These are phyloP conservation scores for Ploettnerulaceae sp. DNA, from an alignment of 2,329 filamentous ascomycete genomes.

Conservation along the genomic window DNA sequence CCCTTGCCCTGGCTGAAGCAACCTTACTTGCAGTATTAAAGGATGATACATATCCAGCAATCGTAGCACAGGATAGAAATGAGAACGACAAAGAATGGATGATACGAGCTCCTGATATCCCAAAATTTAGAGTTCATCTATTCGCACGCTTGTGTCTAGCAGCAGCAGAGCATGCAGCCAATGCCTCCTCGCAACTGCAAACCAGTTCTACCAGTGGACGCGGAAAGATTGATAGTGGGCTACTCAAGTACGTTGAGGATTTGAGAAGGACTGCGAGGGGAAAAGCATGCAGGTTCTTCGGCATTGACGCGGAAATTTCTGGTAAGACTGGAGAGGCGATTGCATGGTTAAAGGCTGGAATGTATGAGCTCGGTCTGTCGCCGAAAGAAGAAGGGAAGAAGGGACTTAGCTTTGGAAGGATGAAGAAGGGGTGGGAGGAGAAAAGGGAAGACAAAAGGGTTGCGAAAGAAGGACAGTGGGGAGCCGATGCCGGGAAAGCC, in stretches of 20 bases:
- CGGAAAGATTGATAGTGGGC: slow-evolving; percentile 55
- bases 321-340: slow-evolving; percentile 80
- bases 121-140: slow-evolving; percentile 81
- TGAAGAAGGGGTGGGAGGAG: slow-evolving; percentile 73
- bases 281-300: slow-evolving; percentile 85
- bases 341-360: slow-evolving; percentile 77
- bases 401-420: slow-evolving; percentile 49
- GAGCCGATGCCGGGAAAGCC: slow-evolving; percentile 73
- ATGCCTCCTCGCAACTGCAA: slow-evolving; percentile 53
- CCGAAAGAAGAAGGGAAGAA: slow-evolving; percentile 46
- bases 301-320: slow-evolving; percentile 78
- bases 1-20: slow-evolving; percentile 76
- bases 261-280: slow-evolving; percentile 70
- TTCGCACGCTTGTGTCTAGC: slow-evolving; percentile 85
- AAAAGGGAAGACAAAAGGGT: slow-evolving; percentile 74
- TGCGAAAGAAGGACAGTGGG: slow-evolving; percentile 70
- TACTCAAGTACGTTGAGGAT: slow-evolving; percentile 72
- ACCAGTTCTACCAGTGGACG: slow-evolving; percentile 36
- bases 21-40: slow-evolving; percentile 87
- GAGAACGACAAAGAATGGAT: slow-evolving; percentile 90
- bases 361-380: slow-evolving; percentile 66
- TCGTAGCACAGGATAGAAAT: slow-evolving; percentile 76
- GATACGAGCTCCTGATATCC: slow-evolving; percentile 83
- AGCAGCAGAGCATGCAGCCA: slow-evolving; percentile 79
- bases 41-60: slow-evolving; percentile 86